Evolutionary conservation across 768 basidiomycete species (phyloP).

Genomic region (Calocybe indica): DNA sequence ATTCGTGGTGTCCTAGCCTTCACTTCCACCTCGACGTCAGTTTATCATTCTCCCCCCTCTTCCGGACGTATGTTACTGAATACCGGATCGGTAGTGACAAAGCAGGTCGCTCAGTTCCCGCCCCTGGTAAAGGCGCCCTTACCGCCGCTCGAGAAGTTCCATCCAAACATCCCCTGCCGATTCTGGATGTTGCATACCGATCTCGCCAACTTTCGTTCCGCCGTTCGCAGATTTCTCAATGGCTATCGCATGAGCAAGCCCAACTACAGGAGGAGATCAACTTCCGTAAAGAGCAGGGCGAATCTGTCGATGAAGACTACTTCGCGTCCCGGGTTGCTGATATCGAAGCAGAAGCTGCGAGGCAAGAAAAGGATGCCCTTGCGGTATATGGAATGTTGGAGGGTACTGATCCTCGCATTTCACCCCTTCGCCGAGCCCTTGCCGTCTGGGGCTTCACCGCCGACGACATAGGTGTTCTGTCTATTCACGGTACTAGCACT

Average conservation of each 20-base stretch:
- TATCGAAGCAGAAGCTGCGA: conserved; percentile 85
- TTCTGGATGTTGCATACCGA: conserved; percentile 84
- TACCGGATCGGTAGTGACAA: conserved; percentile 63
- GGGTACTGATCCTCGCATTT: conserved; percentile 76
- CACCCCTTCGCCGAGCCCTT: conserved; percentile 90
- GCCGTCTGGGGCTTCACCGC: conserved; percentile 95
- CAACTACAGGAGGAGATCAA: conserved; percentile 79
- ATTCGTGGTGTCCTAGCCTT: conserved; percentile 93
- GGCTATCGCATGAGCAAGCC: conserved; percentile 85
- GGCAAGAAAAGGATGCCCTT: conserved; percentile 92
- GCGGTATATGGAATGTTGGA: conserved; percentile 94
- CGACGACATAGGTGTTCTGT: conserved; percentile 88
- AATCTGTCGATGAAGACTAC: conserved; percentile 56
- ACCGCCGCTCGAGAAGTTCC: conserved; percentile 82
- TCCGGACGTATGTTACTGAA: neutral
- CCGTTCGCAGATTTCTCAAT: conserved; percentile 89
- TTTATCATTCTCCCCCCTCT: conserved; percentile 8
- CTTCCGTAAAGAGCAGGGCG: conserved; percentile 47
- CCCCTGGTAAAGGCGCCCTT: conserved; percentile 91
- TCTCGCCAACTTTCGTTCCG: conserved; percentile 94
- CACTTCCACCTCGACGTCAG: conserved; percentile 93
- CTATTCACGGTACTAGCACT: conserved; percentile 87
- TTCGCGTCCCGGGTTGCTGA: conserved; percentile 71
- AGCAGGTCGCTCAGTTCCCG: conserved; percentile 96
- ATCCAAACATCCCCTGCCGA: conserved; percentile 70